Percentiles rank a stretch among this genome's conserved stretches.
These are phyloP conservation scores for Schwanniomyces occidentalis DNA, from an alignment of 805 yeast species.

Conservation along the genomic window DNA sequence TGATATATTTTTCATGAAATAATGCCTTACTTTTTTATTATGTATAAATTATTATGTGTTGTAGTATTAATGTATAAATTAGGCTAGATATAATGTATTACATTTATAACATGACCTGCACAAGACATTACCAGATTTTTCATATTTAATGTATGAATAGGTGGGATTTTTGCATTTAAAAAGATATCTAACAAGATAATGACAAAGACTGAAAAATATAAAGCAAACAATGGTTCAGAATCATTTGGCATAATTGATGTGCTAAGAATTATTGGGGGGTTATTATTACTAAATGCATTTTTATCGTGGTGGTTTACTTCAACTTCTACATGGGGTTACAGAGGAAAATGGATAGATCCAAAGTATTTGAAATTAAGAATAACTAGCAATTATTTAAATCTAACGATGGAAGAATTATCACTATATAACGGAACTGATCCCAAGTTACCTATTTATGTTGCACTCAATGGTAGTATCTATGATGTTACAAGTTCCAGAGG, in stretches of 20 bases:
- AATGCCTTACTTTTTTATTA: background rate
- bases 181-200: too few relatives aligned
- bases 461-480: conserved; percentile 58
- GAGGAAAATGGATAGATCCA: conserved; percentile 49
- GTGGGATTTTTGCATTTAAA: too few relatives aligned
- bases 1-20: conserved; percentile 28
- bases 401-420: conserved; percentile 49
- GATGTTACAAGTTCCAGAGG: conserved; percentile 56
- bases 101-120: too few relatives aligned
- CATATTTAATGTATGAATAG: too few relatives aligned
- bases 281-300: conserved; percentile 46
- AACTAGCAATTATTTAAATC: conserved; percentile 16
- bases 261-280: conserved; percentile 45
- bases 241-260: conserved; percentile 39
- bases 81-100: too few relatives aligned
- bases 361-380: conserved; percentile 36
- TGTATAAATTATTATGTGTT: background rate
- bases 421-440: conserved; percentile 52
- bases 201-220: conserved; percentile 2
- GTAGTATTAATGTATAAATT: too few relatives aligned
- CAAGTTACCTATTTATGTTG: conserved; percentile 54
- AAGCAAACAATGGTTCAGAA: conserved; percentile 1
- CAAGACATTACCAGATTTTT: too few relatives aligned
- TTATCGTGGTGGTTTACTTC: conserved; percentile 61
- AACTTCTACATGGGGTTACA: conserved; percentile 60